Base-by-base conservation (phyloP, 495 filamentous ascomycete species). In the Tuber melanosporum region DNA sequence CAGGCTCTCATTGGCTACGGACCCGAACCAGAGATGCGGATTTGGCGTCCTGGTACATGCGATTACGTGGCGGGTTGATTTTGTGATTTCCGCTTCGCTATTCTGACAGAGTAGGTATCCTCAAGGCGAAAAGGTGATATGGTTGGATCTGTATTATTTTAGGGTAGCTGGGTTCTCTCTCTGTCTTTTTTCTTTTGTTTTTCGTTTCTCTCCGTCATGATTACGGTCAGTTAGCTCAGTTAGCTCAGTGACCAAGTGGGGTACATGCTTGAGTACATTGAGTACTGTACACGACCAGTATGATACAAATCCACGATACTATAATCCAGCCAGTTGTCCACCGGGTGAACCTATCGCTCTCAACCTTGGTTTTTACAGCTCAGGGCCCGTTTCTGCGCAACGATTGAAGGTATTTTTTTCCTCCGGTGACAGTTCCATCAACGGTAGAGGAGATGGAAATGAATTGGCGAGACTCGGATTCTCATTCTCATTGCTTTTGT, bases 1-100 rank as follows among this genome's bases (percentile, higher is more conserved):
- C 57, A 19, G 26, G 14, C 19, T 66, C 36, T 66, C 57, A 66
- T 66, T 66, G 57, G 57, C 7, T 14, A 66, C 14, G 57, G 57
- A 66, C 57, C 57, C 57, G 57, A 66, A 66, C 57, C 57, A 66
- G 26, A 66, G 26, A 66, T 66, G 57, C 15, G 57, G 57, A 32
- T 66, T 36, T 66, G 26, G 14, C 57, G 26, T 66, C 32, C 26
- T 36, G 57, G 57, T 66, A 66, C 57, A 66, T 32, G 57, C 26
- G 32, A 32, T 66, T 66, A 66, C 57, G 57, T 66, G 57, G 57
- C 57, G 57, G 26, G 57, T 66, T 36, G 26, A 66, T 36, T 66
- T 66, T 66, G 57, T 66, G 57, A 36, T 66, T 66, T 66, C 57
- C 26, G 14, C 26, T 66, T 66, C 6, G 57, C 26, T 66, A 66